phyloP scores from a whole-genome alignment of 208 protist species.

The Trichomonas tenax region DNA sequence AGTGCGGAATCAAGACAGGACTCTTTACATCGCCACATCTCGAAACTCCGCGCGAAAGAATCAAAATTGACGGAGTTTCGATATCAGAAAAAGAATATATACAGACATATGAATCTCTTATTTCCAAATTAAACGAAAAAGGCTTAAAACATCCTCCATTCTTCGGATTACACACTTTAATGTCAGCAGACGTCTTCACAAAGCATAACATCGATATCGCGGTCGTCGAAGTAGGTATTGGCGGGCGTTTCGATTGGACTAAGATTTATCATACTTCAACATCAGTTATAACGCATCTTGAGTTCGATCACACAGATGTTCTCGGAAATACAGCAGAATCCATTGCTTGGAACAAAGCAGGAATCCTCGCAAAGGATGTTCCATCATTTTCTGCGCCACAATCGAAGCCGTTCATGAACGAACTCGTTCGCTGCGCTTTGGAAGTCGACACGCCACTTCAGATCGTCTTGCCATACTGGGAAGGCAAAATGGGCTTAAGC shows the following conservation, averaged over 20 bases:
- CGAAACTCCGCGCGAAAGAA: conserved; percentile 21
- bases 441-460: not conserved
- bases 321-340: conserved; percentile 12
- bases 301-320: conserved; percentile 22
- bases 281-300: conserved; percentile 22
- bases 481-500: not conserved
- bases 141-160: not conserved
- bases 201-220: not conserved
- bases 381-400: not conserved
- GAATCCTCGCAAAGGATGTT: conserved; percentile 13
- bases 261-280: not conserved
- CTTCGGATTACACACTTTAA: not conserved
- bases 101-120: not conserved
- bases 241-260: conserved; percentile 27
- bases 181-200: not conserved
- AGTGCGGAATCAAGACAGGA: not conserved
- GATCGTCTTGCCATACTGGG: not conserved
- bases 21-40: conserved; percentile 30
- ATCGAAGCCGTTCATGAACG: not conserved
- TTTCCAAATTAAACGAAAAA: not conserved
- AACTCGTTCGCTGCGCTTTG: not conserved
- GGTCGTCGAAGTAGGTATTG: conserved; percentile 18
- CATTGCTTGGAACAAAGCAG: conserved; percentile 23
- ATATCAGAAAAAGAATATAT: not conserved
- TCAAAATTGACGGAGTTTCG: conserved; percentile 15